These are phyloP conservation scores for Xylaria sp. DNA, from an alignment of 495 filamentous ascomycete species.

Conservation along the genomic window DNA sequence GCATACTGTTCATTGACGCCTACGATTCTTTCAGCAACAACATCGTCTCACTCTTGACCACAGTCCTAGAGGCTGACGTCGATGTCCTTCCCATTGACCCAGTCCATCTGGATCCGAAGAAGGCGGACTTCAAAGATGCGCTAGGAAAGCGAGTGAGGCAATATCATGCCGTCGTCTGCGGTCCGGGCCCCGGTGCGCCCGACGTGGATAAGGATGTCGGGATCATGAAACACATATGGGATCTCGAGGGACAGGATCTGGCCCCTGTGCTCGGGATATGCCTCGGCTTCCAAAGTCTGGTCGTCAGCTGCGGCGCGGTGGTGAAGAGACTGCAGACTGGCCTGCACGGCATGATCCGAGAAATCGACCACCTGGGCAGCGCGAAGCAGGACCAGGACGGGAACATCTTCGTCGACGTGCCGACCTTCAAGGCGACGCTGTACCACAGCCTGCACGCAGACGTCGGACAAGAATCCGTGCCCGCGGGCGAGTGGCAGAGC, in stretches of 20 bases:
- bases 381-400: conserved; percentile 37
- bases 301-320: conserved; percentile 67
- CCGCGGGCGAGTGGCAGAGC: conserved; percentile 42
- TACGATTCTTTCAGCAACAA: conserved; percentile 98
- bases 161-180: conserved; percentile 80
- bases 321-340: conserved; percentile 70
- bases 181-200: conserved; percentile 78
- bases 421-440: conserved; percentile 71
- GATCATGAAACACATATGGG: conserved; percentile 80
- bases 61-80: conserved; percentile 68
- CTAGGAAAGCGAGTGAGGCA: conserved; percentile 56
- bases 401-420: conserved; percentile 59
- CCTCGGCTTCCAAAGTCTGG: conserved; percentile 88
- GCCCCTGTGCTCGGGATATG: conserved; percentile 89
- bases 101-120: conserved; percentile 40
- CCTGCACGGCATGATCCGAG: conserved; percentile 80
- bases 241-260: conserved; percentile 59
- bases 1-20: conserved; percentile 87
- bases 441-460: conserved; percentile 89
- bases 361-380: conserved; percentile 61
- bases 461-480: conserved; percentile 50
- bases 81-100: conserved; percentile 75
- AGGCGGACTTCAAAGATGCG: conserved; percentile 31
- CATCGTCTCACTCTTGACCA: conserved; percentile 78
- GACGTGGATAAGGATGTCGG: conserved; percentile 71